Evolutionary conservation across 192 early-diverging fungal genomes (phyloP), one percentile per base, ranked within the genome.

Genomic region (Borealophlyctis nickersoniae): DNA sequence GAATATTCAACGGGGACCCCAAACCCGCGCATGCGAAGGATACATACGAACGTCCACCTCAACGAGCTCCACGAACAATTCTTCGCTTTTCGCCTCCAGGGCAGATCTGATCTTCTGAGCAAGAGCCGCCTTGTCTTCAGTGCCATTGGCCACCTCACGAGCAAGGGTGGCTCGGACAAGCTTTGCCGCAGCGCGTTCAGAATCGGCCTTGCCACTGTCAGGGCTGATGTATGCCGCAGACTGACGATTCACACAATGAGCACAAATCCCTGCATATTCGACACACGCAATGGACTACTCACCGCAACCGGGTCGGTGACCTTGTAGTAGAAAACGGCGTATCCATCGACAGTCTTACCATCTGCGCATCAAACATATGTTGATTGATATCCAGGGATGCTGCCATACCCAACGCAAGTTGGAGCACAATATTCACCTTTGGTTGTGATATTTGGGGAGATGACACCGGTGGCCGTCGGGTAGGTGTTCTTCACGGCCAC

Each of bases 121-220:
- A 63, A 82, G 56, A 52, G 29, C 31, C 5, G 64, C 28, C 34
- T 70, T 74, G 58, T 60, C 64, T 35, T 72, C 53, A 24, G 63
- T 71, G 4, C 65, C 66, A 34, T 51, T 73, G 67, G 76, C 62
- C 34, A 79, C 56, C 52, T 76, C 77, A 29, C 69, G 66, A 26
- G 58, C 70, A 35, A 82, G 63, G 32, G 68, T 67, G 48, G 65
- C 60, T 36, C 71, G 70, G 27, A 77, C 67, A 32, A 71, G 51
- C 66, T 76, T 78, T 56, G 80, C 80, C 57, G 77, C 77, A 26
- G 77, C 73, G 36, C 77, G 74, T 69, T 82, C 80, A 70, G 77
- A 78, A 69, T 82, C 80, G 52, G 49, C 53, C 55, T 67, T 62
- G 75, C 78, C 78, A 62, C 67, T 79, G 58, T 82, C 74, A 34